Evolutionary conservation across 306 rosid genomes (phyloP).

Genomic region (Delonix regia): DNA sequence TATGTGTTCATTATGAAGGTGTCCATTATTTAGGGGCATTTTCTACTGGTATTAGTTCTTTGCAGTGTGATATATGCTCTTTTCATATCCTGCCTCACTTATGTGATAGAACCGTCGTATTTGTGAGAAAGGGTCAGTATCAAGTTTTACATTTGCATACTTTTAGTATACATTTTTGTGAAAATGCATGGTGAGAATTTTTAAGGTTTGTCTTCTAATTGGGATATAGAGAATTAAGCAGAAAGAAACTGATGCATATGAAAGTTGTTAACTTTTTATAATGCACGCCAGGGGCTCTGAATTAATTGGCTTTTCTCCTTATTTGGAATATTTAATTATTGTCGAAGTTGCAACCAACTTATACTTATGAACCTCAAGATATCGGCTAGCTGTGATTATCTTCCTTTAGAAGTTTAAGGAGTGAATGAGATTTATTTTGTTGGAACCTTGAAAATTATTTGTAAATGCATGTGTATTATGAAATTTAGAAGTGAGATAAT

Average conservation of each 20-base stretch:
- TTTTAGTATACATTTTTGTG: not conserved
- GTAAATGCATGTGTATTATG: not conserved
- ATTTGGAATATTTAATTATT: not conserved
- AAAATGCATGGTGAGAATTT: constrained; percentile 12
- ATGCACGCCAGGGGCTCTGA: constrained; percentile 3
- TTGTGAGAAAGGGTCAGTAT: not conserved
- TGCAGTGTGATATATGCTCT: not conserved
- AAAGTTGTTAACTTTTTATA: not conserved
- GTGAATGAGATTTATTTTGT: not conserved
- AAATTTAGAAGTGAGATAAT: not conserved
- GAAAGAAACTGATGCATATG: constrained; percentile 1
- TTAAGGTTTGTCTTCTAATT: not conserved
- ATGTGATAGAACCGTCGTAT: not conserved
- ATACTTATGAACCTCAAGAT: not conserved
- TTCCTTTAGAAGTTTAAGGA: constrained; percentile 1
- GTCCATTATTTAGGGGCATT: not conserved
- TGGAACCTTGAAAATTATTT: constrained; percentile 1
- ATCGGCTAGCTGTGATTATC: not conserved
- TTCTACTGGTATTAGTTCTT: not conserved
- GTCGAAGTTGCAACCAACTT: not conserved
- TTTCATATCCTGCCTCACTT: not conserved
- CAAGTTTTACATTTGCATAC: not conserved
- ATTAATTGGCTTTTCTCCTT: not conserved
- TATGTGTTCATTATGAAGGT: not conserved
- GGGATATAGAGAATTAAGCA: constrained; percentile 9